Conservation (phyloP, 495 filamentous ascomycete species). For the Annulohypoxylon stygium region DNA sequence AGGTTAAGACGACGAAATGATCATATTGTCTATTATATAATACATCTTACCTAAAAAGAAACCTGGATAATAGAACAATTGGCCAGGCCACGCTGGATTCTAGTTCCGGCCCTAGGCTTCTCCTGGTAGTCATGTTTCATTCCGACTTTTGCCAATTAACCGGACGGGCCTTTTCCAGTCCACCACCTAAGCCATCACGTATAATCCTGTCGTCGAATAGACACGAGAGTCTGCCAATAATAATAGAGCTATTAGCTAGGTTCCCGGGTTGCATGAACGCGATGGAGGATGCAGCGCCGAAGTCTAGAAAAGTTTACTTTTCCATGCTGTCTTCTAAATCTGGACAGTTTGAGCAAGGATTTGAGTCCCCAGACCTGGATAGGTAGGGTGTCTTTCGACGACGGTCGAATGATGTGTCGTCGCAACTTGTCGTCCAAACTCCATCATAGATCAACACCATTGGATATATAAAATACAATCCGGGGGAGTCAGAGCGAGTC, state of each 20-base stretch:
- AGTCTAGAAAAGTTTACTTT: constrained; percentile 27
- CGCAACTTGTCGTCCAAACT: constrained; percentile 13
- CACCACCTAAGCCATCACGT: constrained; percentile 8
- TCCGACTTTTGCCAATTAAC: constrained; percentile 46
- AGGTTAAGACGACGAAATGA: background rate
- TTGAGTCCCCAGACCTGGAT: constrained; percentile 24
- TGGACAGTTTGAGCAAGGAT: constrained; percentile 8
- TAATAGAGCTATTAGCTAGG: background rate
- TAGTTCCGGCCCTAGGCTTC: constrained; percentile 21
- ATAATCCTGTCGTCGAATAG: background rate
- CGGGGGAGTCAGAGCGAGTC: constrained; percentile 15
- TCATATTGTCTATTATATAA: background rate
- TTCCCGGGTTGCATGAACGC: constrained; percentile 5
- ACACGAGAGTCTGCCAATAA: constrained; percentile 27
- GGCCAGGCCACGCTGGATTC: constrained; percentile 4
- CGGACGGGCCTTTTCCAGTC: constrained; percentile 45
- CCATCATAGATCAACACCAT: constrained; percentile 19
- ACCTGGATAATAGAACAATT: constrained; percentile 19
- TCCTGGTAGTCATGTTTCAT: constrained; percentile 36
- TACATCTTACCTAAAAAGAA: constrained; percentile 21
- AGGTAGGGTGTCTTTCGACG: constrained; percentile 24
- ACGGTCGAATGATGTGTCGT: constrained; percentile 26
- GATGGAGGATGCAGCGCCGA: constrained; percentile 41
- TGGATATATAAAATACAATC: constrained; percentile 25
- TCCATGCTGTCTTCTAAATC: constrained; percentile 9